A percentile compares a stretch with the other conserved stretches of the same genome.
Conservation (phyloP, 2,329 filamentous ascomycete genomes). For the Aspergillus vadensis region DNA sequence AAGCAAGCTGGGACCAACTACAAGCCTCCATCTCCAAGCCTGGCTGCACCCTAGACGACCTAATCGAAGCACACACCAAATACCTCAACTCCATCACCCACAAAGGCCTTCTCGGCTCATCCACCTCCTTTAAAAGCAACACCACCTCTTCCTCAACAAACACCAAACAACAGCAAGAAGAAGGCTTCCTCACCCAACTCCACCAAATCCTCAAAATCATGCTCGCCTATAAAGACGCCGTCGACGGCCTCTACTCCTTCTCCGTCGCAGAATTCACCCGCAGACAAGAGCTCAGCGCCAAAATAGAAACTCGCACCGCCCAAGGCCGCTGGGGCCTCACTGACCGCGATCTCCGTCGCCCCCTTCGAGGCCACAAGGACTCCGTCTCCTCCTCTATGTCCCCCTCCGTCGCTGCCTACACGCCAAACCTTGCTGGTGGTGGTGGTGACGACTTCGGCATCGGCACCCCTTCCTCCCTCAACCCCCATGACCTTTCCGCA, state of each 20-base stretch:
- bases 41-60: slow-evolving; percentile 87
- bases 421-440: slow-evolving; percentile 24
- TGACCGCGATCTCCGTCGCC: slow-evolving; percentile 52
- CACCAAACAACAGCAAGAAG: slow-evolving; percentile 51
- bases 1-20: slow-evolving; percentile 90
- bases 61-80: slow-evolving; percentile 85
- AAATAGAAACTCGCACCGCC: slow-evolving; percentile 67
- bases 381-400: slow-evolving; percentile 30
- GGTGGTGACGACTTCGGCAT: slow-evolving; percentile 32
- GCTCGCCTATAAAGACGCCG: slow-evolving; percentile 88
- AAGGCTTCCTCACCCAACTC: slow-evolving; percentile 85
- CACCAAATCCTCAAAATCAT: slow-evolving; percentile 91
- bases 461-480: slow-evolving; percentile 44
- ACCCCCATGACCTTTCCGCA: slow-evolving; percentile 37
- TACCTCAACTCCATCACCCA: slow-evolving; percentile 95
- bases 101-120: slow-evolving; percentile 85
- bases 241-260: slow-evolving; percentile 93
- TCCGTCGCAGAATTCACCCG: slow-evolving; percentile 91
- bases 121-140: slow-evolving; percentile 37
- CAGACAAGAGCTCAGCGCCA: slow-evolving; percentile 80
- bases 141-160: slow-evolving; percentile 41
- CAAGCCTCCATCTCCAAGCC: slow-evolving; percentile 80
- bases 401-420: slow-evolving; percentile 28
- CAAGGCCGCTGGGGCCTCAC: slow-evolving; percentile 65
- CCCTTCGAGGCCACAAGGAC: slow-evolving; percentile 29